phyloP scores from a whole-genome alignment of 2,329 filamentous ascomycete genomes.

The Diaporthe aspalathi region DNA sequence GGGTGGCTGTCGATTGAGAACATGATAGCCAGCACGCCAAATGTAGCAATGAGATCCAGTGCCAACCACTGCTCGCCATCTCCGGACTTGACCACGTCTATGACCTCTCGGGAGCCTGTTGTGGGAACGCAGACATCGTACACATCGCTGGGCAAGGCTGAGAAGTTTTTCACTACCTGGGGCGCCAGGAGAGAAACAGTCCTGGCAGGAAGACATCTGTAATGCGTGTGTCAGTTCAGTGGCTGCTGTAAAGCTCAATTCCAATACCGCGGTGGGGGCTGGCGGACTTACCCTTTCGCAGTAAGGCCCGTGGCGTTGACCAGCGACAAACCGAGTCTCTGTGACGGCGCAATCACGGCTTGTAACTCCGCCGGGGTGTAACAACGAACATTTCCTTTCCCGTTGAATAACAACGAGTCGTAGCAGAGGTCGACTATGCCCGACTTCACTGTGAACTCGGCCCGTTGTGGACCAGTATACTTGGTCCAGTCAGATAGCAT shows the following conservation, averaged over 20 bases:
- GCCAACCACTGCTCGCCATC: slow-evolving; percentile 59
- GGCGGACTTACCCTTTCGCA: slow-evolving; percentile 2
- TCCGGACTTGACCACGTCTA: slow-evolving; percentile 50
- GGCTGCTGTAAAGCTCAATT: background rate
- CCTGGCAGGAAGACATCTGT: slow-evolving; percentile 16
- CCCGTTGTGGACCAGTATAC: background rate
- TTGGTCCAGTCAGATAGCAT: slow-evolving; percentile 12
- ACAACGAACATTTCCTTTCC: slow-evolving; percentile 68
- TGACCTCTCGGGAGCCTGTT: slow-evolving; percentile 55
- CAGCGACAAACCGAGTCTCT: slow-evolving; percentile 41
- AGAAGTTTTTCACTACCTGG: slow-evolving; percentile 44
- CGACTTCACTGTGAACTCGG: background rate
- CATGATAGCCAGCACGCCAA: slow-evolving; percentile 57
- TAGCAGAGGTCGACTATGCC: slow-evolving; percentile 66
- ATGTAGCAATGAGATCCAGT: slow-evolving; percentile 65
- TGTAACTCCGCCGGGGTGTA: slow-evolving; percentile 57
- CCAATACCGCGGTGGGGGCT: too few relatives aligned
- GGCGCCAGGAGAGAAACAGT: slow-evolving; percentile 5
- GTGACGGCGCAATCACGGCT: slow-evolving; percentile 48
- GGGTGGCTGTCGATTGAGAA: slow-evolving; percentile 65
- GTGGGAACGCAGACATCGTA: slow-evolving; percentile 61
- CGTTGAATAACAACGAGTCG: slow-evolving; percentile 72
- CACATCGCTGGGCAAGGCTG: slow-evolving; percentile 54
- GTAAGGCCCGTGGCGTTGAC: slow-evolving; percentile 24
- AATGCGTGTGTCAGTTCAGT: background rate